Evolutionary conservation across 1,139 yeast genomes (phyloP).

Genomic region (Debaryomycetaceae sp.): DNA sequence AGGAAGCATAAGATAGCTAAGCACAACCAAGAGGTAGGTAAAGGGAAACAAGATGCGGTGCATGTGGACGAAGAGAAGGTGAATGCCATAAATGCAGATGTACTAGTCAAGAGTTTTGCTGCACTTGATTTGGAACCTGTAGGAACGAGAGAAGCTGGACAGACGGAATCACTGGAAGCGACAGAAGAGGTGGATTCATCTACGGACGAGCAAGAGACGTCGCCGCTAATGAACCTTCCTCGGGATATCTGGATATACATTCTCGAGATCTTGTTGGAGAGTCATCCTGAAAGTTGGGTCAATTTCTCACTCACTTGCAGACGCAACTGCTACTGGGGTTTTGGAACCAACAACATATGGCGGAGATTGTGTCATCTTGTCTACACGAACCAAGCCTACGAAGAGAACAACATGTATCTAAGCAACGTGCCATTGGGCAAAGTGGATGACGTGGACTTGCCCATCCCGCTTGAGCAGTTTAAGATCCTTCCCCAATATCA

Average conservation of each 20-base stretch:
- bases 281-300: constrained; percentile 66
- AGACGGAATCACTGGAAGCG: constrained; percentile 18
- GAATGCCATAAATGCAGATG: constrained; percentile 36
- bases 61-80: constrained; percentile 31
- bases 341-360: constrained; percentile 55
- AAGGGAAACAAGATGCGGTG: constrained; percentile 27
- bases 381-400: constrained; percentile 57
- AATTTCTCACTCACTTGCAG: constrained; percentile 61
- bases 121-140: constrained; percentile 29
- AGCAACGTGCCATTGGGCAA: constrained; percentile 4
- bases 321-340: constrained; percentile 59
- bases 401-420: constrained; percentile 28
- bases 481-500: constrained; percentile 46
- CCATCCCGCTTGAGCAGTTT: constrained; percentile 42
- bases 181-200: constrained; percentile 19
- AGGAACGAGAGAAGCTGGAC: constrained; percentile 17
- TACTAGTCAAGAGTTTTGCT: constrained; percentile 30
- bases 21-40: constrained; percentile 20
- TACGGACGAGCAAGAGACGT: constrained; percentile 39
- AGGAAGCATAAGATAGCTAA: constrained; percentile 44
- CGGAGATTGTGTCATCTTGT: constrained; percentile 50
- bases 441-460: constrained; percentile 13
- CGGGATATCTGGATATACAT: constrained; percentile 61
- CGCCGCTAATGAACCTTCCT: constrained; percentile 57
- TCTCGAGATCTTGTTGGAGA: constrained; percentile 47